Conservation (phyloP, 225 moss, liverwort and hornwort genomes). For the Physcomitrium patens region DNA sequence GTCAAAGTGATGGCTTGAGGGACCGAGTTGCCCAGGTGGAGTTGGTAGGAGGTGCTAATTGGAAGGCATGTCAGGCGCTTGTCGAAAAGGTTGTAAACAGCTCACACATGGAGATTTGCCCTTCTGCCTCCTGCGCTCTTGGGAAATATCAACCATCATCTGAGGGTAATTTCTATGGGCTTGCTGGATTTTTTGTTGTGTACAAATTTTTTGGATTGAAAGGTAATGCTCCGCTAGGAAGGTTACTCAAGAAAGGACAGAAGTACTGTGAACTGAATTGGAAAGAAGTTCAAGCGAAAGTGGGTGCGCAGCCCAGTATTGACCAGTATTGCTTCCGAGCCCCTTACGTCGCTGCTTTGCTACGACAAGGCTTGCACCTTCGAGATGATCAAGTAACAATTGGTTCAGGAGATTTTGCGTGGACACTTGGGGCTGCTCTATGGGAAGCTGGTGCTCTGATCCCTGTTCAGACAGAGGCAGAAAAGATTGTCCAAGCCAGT, state of each 20-base stretch:
- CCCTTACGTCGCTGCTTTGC: conserved; percentile 79
- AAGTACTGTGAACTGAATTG: conserved; percentile 84
- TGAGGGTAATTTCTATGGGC: conserved; percentile 85
- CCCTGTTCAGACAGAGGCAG: conserved; percentile 48
- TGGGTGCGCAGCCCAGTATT: conserved; percentile 82
- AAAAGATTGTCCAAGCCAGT: conserved; percentile 36
- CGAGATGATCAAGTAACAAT: conserved; percentile 82
- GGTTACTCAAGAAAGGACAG: conserved; percentile 80
- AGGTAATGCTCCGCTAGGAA: conserved; percentile 66
- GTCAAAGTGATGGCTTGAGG: conserved; percentile 46
- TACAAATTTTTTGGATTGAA: conserved; percentile 97
- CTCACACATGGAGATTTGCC: conserved; percentile 51
- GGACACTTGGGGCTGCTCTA: conserved; percentile 96
- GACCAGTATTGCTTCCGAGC: conserved; percentile 99
- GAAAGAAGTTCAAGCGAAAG: conserved; percentile 78
- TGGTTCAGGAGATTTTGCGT: conserved; percentile 95
- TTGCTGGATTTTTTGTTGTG: conserved; percentile 96
- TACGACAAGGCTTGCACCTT: conserved; percentile 87
- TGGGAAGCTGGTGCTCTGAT: conserved; percentile 93
- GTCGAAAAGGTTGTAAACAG: conserved; percentile 75
- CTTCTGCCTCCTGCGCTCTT: conserved; percentile 69
- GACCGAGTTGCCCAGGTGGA: conserved; percentile 68
- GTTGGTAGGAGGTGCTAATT: conserved; percentile 81
- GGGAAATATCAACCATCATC: conserved; percentile 87
- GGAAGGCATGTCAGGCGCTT: conserved; percentile 80